Percentiles rank a stretch among this genome's conserved stretches.
Evolutionary conservation across 2,329 filamentous ascomycete species (phyloP).

Genomic region (Geosmithia morbida): DNA sequence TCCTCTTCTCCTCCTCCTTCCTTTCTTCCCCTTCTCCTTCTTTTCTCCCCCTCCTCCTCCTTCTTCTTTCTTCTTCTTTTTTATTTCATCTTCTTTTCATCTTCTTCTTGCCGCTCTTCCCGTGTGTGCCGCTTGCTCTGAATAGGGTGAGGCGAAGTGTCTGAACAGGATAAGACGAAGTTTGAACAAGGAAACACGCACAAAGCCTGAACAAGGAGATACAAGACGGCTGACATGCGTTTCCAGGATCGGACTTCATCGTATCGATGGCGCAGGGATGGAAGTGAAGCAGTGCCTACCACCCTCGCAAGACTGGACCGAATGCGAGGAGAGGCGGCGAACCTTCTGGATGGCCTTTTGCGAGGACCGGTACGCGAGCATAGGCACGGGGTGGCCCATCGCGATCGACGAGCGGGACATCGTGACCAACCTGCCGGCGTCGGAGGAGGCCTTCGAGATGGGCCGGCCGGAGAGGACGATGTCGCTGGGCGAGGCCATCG

Average conservation of each 20-base stretch:
- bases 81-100: too few species aligned
- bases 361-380: constrained; percentile 82
- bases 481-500: constrained; percentile 55
- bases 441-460: constrained; percentile 73
- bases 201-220: background rate
- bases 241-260: constrained; percentile 75
- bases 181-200: too few species aligned
- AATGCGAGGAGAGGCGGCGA: constrained; percentile 76
- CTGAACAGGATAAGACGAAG: too few species aligned
- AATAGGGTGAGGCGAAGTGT: too few species aligned
- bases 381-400: constrained; percentile 97
- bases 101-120: too few species aligned
- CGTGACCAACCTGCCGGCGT: constrained; percentile 67
- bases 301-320: constrained; percentile 83
- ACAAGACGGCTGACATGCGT: constrained; percentile 30
- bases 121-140: background rate
- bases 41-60: too few species aligned
- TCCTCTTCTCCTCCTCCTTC: background rate
- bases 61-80: background rate
- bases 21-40: too few species aligned
- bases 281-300: constrained; percentile 89
- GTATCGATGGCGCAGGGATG: constrained; percentile 65
- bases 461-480: constrained; percentile 60
- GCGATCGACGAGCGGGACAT: constrained; percentile 85
- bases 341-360: constrained; percentile 95